Evolutionary conservation across 345 rosid genomes (phyloP).

Genomic region (Erucastrum elatum): DNA sequence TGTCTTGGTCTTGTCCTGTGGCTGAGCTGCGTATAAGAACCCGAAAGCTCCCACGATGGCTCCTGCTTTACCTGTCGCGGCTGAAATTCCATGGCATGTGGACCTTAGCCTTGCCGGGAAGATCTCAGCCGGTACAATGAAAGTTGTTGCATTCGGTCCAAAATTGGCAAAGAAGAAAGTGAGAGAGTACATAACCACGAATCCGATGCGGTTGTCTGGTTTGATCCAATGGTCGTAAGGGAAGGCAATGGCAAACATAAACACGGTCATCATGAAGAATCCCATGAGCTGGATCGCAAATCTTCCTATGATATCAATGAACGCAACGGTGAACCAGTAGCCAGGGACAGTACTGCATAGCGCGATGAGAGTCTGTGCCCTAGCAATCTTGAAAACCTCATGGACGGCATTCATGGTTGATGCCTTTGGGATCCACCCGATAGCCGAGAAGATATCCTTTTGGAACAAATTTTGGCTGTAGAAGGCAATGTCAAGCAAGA

Average conservation of each 20-base stretch:
- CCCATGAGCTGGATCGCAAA: conserved; percentile 69
- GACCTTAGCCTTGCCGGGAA: conserved; percentile 78
- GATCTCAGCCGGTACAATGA: conserved; percentile 70
- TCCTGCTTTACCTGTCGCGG: conserved; percentile 67
- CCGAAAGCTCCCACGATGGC: conserved; percentile 80
- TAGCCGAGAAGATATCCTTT: conserved; percentile 63
- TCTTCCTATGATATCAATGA: conserved; percentile 61
- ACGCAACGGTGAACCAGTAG: conserved; percentile 65
- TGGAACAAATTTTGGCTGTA: conserved; percentile 76
- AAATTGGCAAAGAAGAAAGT: conserved; percentile 81
- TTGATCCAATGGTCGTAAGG: conserved; percentile 73
- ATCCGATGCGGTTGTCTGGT: conserved; percentile 51
- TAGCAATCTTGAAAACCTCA: conserved; percentile 58
- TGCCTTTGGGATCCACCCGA: conserved; percentile 75
- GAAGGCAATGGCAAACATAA: conserved; percentile 71
- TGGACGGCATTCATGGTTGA: conserved; percentile 58
- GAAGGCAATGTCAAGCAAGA: conserved; percentile 66
- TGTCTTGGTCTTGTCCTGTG: conserved; percentile 35
- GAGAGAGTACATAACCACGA: conserved; percentile 58
- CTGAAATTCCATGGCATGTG: conserved; percentile 80
- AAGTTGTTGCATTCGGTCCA: conserved; percentile 77
- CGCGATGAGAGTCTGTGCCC: conserved; percentile 72
- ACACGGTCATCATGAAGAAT: conserved; percentile 69
- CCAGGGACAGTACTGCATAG: conserved; percentile 73
- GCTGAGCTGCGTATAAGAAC: conserved; percentile 57